A percentile compares a stretch with the other conserved stretches of the same genome.
Conservation (phyloP, 2,329 filamentous ascomycete species). For the Thielaviopsis euricoi region DNA sequence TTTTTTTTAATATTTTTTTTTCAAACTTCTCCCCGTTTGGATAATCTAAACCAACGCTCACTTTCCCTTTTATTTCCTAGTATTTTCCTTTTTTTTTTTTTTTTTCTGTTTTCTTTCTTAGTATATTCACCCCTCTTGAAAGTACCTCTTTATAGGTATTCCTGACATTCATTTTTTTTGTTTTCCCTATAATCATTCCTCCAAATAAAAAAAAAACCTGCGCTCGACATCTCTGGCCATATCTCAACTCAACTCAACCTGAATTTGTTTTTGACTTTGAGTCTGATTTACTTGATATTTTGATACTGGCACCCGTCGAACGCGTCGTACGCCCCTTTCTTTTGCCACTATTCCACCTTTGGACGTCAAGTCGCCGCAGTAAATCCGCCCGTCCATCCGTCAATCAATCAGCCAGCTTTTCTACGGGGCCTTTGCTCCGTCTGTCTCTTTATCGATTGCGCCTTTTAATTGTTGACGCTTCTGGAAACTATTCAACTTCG, state of each 20-base stretch:
- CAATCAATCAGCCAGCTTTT: not conserved
- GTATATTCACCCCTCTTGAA: not conserved
- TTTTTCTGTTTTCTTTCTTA: not conserved
- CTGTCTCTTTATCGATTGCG: not conserved
- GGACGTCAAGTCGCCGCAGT: not conserved
- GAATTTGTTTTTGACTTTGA: not conserved
- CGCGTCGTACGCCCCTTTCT: constrained; percentile 5
- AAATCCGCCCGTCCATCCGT: not conserved
- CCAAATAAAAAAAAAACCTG: too few species aligned
- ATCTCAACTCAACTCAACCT: not conserved
- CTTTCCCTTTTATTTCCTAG: not conserved
- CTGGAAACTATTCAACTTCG: not conserved
- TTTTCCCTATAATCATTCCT: not conserved
- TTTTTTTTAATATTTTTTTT: constrained; percentile 2
- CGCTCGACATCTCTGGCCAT: not conserved
- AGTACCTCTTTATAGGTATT: not conserved
- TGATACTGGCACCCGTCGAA: not conserved
- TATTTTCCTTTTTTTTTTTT: not conserved
- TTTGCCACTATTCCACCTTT: constrained; percentile 4
- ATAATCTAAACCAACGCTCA: not conserved
- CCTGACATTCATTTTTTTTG: not conserved
- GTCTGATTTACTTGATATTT: not conserved
- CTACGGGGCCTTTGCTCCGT: not conserved
- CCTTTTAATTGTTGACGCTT: not conserved
- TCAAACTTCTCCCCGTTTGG: not conserved